phyloP scores from a whole-genome alignment of 2,329 filamentous ascomycete species.

The Apiospora kogelbergensis region DNA sequence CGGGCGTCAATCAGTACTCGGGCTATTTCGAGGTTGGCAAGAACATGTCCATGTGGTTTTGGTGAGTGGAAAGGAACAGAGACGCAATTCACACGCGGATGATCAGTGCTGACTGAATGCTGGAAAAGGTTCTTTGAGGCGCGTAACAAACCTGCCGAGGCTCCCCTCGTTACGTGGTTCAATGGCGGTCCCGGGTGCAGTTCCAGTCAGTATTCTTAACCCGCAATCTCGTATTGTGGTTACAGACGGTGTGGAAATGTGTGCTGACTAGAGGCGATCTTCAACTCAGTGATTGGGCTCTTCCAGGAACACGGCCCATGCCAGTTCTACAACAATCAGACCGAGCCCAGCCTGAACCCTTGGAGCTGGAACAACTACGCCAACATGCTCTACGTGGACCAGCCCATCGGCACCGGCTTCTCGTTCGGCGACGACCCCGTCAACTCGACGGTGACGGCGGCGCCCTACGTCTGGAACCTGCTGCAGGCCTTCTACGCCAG shows the following conservation, averaged over 20 bases:
- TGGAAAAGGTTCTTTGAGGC: conserved; percentile 35
- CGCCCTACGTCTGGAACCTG: conserved; percentile 55
- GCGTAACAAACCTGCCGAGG: conserved; percentile 28
- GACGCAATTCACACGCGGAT: neutral
- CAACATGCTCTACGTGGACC: conserved; percentile 42
- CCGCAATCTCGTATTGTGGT: too few relatives aligned
- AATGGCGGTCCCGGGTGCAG: conserved; percentile 42
- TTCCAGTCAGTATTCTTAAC: conserved; percentile 19
- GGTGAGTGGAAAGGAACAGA: conserved; percentile 25
- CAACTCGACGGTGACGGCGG: conserved; percentile 44
- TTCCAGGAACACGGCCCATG: conserved; percentile 46
- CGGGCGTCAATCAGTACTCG: conserved; percentile 49
- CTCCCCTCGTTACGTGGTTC: conserved; percentile 36
- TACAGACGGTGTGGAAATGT: too few relatives aligned
- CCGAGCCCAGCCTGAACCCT: conserved; percentile 41
- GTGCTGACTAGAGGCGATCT: too few relatives aligned
- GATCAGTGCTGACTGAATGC: neutral
- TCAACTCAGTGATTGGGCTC: conserved; percentile 32
- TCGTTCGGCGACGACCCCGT: conserved; percentile 38
- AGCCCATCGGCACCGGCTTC: conserved; percentile 40
- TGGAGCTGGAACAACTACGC: conserved; percentile 43
- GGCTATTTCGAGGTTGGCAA: conserved; percentile 49
- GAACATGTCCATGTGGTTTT: conserved; percentile 45
- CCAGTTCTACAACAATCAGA: conserved; percentile 37
- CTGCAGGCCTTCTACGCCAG: conserved; percentile 61